A percentile compares a stretch with the other conserved stretches of the same genome.
phyloP scores from a whole-genome alignment of 2,329 filamentous ascomycete genomes.

The Nemania sp. region DNA sequence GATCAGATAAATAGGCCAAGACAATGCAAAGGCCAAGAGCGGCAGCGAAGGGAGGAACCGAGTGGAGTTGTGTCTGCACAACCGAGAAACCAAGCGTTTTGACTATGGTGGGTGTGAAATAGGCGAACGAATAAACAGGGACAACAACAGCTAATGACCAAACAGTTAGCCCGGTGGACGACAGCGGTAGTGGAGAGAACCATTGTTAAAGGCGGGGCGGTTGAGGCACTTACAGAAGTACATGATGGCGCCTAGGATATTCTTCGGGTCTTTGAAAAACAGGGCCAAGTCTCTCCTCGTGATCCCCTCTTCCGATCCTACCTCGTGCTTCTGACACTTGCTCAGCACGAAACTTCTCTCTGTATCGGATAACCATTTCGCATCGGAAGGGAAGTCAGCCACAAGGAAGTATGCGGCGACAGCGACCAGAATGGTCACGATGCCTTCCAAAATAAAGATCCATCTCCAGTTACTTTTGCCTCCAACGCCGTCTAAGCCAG shows the following conservation, averaged over 20 bases:
- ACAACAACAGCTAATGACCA: neutral
- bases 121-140: slow-evolving; percentile 6
- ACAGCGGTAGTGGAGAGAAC: too few species aligned
- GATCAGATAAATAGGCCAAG: slow-evolving; percentile 11
- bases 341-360: slow-evolving; percentile 38
- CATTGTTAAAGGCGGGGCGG: neutral
- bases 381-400: slow-evolving; percentile 29
- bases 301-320: neutral
- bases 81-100: slow-evolving; percentile 3
- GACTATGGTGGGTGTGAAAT: slow-evolving; percentile 17
- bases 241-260: slow-evolving; percentile 28
- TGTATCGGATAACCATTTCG: slow-evolving; percentile 31
- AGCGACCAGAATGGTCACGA: slow-evolving; percentile 32
- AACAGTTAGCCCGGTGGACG: too few species aligned
- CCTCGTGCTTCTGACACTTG: slow-evolving; percentile 8
- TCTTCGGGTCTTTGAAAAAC: slow-evolving; percentile 19
- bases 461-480: slow-evolving; percentile 44
- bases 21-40: slow-evolving; percentile 4
- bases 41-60: slow-evolving; percentile 10
- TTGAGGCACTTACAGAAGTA: slow-evolving; percentile 34
- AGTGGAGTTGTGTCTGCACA: slow-evolving; percentile 18
- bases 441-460: neutral
- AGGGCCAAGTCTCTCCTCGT: slow-evolving; percentile 11
- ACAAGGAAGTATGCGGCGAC: slow-evolving; percentile 38
- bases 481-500: slow-evolving; percentile 49